Evolutionary conservation across 1,139 yeast genomes (phyloP).

Genomic region (Geotrichum bryndzae): DNA sequence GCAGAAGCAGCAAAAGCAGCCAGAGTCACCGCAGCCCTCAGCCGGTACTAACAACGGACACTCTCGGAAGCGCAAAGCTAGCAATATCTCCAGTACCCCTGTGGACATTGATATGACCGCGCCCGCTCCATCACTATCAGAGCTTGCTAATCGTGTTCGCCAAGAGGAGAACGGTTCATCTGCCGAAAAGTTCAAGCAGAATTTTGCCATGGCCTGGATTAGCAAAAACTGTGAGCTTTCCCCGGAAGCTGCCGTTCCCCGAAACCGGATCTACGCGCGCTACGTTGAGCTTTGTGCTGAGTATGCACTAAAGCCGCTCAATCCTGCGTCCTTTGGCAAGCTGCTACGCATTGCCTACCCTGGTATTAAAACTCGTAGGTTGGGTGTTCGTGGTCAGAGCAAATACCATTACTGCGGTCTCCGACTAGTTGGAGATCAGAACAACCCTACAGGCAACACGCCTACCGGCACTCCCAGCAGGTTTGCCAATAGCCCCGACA

Average conservation of each 20-base stretch:
- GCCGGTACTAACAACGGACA: slow-evolving; percentile 9
- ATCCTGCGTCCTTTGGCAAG: slow-evolving; percentile 86
- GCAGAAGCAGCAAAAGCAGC: slow-evolving; percentile 14
- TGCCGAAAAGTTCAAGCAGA: slow-evolving; percentile 59
- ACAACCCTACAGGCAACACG: not conserved
- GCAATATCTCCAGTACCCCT: slow-evolving; percentile 13
- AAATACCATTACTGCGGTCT: slow-evolving; percentile 91
- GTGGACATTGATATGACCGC: slow-evolving; percentile 40
- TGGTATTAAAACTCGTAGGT: slow-evolving; percentile 66
- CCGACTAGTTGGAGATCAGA: slow-evolving; percentile 49
- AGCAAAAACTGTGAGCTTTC: slow-evolving; percentile 60
- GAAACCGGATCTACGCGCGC: slow-evolving; percentile 75
- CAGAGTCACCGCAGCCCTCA: slow-evolving; percentile 8
- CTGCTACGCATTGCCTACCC: slow-evolving; percentile 72
- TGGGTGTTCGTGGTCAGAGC: slow-evolving; percentile 85
- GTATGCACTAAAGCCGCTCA: slow-evolving; percentile 59
- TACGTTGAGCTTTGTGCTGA: slow-evolving; percentile 72
- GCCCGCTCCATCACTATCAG: slow-evolving; percentile 44
- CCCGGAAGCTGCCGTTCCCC: slow-evolving; percentile 69
- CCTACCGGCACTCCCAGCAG: too few relatives aligned
- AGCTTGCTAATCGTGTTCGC: slow-evolving; percentile 47
- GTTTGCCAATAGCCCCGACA: too few relatives aligned
- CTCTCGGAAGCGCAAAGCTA: slow-evolving; percentile 19
- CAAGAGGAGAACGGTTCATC: slow-evolving; percentile 40
- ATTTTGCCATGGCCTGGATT: slow-evolving; percentile 79